Percentiles rank a stretch among this genome's conserved stretches.
Evolutionary conservation across 2,329 filamentous ascomycete genomes (phyloP).

Genomic region (Penicillium nordicum): DNA sequence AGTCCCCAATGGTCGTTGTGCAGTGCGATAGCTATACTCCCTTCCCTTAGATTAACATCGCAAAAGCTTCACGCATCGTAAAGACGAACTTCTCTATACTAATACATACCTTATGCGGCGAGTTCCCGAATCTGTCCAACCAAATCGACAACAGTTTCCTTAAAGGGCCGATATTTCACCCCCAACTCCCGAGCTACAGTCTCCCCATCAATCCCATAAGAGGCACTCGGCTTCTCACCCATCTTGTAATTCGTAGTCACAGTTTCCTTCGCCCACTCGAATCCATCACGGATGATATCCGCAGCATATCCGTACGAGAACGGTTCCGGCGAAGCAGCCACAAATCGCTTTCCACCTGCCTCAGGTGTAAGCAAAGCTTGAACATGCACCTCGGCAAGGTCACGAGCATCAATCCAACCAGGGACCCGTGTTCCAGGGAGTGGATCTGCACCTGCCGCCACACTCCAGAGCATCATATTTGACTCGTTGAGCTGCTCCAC

Average conservation of each 20-base stretch:
- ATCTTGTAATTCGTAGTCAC: slow-evolving; percentile 36
- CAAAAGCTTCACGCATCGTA: no score
- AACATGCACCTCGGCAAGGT: slow-evolving; percentile 47
- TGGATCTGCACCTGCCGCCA: slow-evolving; percentile 36
- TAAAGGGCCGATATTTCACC: slow-evolving; percentile 31
- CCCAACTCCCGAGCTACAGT: slow-evolving; percentile 43
- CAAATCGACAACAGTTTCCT: slow-evolving; percentile 19
- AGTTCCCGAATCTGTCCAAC: slow-evolving; percentile 12
- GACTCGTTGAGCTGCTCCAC: slow-evolving; percentile 44
- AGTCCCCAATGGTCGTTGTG: no score
- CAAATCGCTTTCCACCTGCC: slow-evolving; percentile 37
- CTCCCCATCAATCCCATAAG: slow-evolving; percentile 45
- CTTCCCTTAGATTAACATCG: no score
- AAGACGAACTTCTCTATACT: no score
- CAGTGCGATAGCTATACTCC: no score
- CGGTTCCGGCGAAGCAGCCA: slow-evolving; percentile 41
- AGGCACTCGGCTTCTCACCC: slow-evolving; percentile 30
- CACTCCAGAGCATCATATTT: slow-evolving; percentile 43
- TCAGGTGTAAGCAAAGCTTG: slow-evolving; percentile 40
- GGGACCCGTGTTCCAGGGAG: slow-evolving; percentile 35
- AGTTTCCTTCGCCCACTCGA: slow-evolving; percentile 36
- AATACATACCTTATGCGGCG: background rate
- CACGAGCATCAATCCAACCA: slow-evolving; percentile 48
- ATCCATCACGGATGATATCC: slow-evolving; percentile 42
- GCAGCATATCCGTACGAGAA: slow-evolving; percentile 49